Conservation (phyloP, 805 yeast genomes). For the Zygotorulaspora chibaensis region DNA sequence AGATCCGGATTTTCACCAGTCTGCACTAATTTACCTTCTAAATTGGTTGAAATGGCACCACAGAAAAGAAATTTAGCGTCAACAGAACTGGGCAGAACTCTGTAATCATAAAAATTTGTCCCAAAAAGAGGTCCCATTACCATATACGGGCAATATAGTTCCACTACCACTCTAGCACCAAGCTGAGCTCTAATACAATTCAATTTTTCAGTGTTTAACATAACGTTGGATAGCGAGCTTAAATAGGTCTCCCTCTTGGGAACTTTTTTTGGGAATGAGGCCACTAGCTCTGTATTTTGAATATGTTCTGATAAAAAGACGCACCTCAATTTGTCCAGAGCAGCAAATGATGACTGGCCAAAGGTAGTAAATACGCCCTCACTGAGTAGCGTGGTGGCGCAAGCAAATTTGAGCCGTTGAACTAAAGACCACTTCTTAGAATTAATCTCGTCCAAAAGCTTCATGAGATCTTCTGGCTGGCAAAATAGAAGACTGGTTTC, state of each 20-base stretch:
- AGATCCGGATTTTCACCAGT: slow-evolving; percentile 30
- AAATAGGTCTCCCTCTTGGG: slow-evolving; percentile 11
- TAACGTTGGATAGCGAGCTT: slow-evolving; percentile 15
- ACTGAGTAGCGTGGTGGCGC: slow-evolving; percentile 43
- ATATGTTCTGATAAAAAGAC: slow-evolving; percentile 39
- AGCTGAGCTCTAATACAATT: slow-evolving; percentile 44
- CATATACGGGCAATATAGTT: slow-evolving; percentile 37
- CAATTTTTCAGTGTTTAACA: slow-evolving; percentile 25
- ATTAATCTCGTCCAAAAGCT: slow-evolving; percentile 5
- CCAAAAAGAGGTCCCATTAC: slow-evolving; percentile 55
- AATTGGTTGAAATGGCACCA: slow-evolving; percentile 57
- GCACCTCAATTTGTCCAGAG: slow-evolving; percentile 37
- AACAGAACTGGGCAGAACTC: slow-evolving; percentile 40
- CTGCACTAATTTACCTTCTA: slow-evolving; percentile 53
- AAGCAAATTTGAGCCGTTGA: slow-evolving; percentile 29
- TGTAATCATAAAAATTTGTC: slow-evolving; percentile 59
- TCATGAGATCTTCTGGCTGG: slow-evolving; percentile 10
- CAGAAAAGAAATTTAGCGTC: slow-evolving; percentile 36
- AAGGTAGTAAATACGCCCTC: slow-evolving; percentile 45
- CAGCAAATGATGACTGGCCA: slow-evolving; percentile 25
- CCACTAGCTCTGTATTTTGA: slow-evolving; percentile 12
- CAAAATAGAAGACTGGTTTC: slow-evolving; percentile 25
- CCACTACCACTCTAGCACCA: slow-evolving; percentile 50
- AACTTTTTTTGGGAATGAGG: slow-evolving; percentile 15
- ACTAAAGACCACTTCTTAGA: slow-evolving; percentile 6